phyloP scores from a whole-genome alignment of 2,329 filamentous ascomycete genomes.

The Aureobasidium pullulans region DNA sequence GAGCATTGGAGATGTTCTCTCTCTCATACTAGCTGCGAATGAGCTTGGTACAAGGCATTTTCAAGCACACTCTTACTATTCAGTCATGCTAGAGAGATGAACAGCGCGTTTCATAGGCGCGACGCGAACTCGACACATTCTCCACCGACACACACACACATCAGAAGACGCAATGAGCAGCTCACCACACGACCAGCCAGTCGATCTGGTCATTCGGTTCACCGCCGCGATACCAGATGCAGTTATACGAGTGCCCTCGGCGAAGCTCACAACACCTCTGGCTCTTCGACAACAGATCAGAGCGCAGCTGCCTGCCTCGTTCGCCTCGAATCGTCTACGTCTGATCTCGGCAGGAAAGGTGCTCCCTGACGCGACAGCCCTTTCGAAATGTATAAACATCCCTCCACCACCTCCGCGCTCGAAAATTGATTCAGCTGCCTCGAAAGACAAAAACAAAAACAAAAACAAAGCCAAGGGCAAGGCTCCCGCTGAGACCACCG shows the following conservation, averaged over 20 bases:
- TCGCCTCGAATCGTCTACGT: conserved; percentile 65
- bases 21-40: too few relatives aligned
- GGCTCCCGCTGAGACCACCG: conserved; percentile 42
- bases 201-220: conserved; percentile 85
- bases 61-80: background rate
- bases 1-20: too few relatives aligned
- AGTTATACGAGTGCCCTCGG: conserved; percentile 63
- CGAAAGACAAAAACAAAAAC: conserved; percentile 27
- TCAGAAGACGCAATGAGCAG: background rate
- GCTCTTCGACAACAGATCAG: conserved; percentile 80
- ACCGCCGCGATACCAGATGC: conserved; percentile 78
- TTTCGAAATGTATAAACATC: conserved; percentile 61
- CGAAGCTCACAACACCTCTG: conserved; percentile 63
- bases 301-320: conserved; percentile 53
- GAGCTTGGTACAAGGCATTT: too few relatives aligned
- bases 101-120: background rate
- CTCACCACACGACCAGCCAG: conserved; percentile 27
- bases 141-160: background rate
- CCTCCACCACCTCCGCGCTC: conserved; percentile 47
- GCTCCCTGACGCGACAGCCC: conserved; percentile 63
- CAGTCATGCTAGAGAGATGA: background rate
- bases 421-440: conserved; percentile 24
- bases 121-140: background rate
- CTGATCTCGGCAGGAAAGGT: conserved; percentile 87
- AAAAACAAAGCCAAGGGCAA: conserved; percentile 58